Evolutionary conservation across 768 basidiomycete species (phyloP).

Genomic region (Coprinopsis strossmayeri): DNA sequence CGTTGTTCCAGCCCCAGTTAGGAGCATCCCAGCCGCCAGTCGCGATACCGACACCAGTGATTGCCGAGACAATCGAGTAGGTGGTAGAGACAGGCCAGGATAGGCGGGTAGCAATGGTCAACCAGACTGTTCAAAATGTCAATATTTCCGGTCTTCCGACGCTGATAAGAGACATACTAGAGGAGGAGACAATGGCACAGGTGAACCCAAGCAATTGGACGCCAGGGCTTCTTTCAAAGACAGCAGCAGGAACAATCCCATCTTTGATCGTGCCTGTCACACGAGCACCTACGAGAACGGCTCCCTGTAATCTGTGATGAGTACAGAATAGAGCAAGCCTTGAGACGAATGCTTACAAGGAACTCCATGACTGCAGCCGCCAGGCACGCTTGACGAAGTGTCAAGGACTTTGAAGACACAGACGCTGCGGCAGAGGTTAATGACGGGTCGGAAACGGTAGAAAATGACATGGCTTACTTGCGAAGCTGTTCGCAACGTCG

Average conservation of each 20-base stretch:
- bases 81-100: slow-evolving; percentile 25
- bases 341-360: slow-evolving; percentile 8
- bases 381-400: slow-evolving; percentile 19
- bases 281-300: slow-evolving; percentile 21
- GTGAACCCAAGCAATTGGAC: slow-evolving; percentile 23
- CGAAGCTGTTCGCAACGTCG: slow-evolving; percentile 20
- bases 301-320: slow-evolving; percentile 12
- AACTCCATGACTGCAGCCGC: slow-evolving; percentile 23
- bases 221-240: slow-evolving; percentile 20
- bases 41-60: slow-evolving; percentile 21
- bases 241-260: slow-evolving; percentile 18
- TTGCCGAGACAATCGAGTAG: slow-evolving; percentile 21
- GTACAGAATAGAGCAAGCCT: background rate
- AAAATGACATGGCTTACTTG: slow-evolving; percentile 11
- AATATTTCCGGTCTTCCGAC: background rate
- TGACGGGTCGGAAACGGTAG: background rate
- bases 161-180: slow-evolving; percentile 8
- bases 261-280: slow-evolving; percentile 23
- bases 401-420: slow-evolving; percentile 22
- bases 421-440: slow-evolving; percentile 15
- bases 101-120: slow-evolving; percentile 19
- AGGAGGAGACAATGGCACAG: slow-evolving; percentile 19
- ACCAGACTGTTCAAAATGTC: slow-evolving; percentile 16
- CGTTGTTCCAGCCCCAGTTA: slow-evolving; percentile 22
- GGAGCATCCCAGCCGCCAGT: slow-evolving; percentile 18